A percentile compares a stretch with the other conserved stretches of the same genome.
These are phyloP conservation scores for Lyophyllum decastes DNA, from an alignment of 768 basidiomycete genomes.

Conservation along the genomic window DNA sequence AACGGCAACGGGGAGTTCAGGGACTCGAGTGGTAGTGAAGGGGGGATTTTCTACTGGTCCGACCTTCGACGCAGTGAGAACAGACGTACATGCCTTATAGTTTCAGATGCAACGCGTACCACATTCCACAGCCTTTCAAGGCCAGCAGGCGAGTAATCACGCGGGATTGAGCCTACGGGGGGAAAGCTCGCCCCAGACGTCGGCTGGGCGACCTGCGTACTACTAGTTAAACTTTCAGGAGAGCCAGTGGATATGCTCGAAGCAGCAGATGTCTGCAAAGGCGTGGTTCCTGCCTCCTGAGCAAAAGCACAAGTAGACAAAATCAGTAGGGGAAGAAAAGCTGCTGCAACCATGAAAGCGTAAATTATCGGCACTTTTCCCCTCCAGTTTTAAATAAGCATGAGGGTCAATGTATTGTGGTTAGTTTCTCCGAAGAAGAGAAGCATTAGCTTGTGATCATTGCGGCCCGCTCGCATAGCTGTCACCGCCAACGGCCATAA, in stretches of 20 bases:
- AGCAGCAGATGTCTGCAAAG: background rate
- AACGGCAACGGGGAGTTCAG: conserved; percentile 34
- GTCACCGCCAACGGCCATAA: background rate
- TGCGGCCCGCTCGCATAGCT: background rate
- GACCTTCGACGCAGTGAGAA: conserved; percentile 26
- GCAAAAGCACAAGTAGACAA: background rate
- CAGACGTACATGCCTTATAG: background rate
- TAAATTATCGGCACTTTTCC: background rate
- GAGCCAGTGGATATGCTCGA: background rate
- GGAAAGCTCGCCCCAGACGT: conserved; percentile 29
- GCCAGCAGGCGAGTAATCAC: conserved; percentile 40
- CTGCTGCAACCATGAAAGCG: background rate
- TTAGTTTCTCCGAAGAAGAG: background rate
- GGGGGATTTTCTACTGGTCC: conserved; percentile 45
- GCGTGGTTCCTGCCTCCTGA: background rate
- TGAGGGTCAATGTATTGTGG: background rate
- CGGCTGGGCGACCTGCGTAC: background rate
- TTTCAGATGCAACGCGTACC: conserved; percentile 8
- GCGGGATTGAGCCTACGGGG: conserved; percentile 39
- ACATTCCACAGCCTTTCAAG: conserved; percentile 44
- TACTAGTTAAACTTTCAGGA: background rate
- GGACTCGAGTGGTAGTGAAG: conserved; percentile 45
- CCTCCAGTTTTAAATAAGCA: background rate
- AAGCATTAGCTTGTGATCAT: conserved; percentile 1
- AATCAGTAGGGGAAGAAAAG: background rate